phyloP scores from a whole-genome alignment of 176 grass and related monocot species.

The Carex littledalei region DNA sequence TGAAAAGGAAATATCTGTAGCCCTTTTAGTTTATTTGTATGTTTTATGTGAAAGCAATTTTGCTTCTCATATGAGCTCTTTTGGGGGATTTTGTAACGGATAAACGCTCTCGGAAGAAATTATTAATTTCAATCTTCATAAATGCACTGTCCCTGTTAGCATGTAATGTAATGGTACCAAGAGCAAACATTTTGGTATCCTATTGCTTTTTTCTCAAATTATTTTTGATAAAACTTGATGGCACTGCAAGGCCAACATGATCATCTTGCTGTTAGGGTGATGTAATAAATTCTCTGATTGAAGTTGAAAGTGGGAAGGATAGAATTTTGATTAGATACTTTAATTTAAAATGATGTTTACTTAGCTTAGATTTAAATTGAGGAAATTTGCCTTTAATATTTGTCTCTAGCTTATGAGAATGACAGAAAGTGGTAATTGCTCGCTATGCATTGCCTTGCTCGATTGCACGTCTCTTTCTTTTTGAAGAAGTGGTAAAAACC shows the following conservation, averaged over 20 bases:
- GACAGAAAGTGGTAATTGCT: neutral
- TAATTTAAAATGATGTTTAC: neutral
- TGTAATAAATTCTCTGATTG: neutral
- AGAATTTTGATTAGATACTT: neutral
- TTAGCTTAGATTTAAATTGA: neutral
- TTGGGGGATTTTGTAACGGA: neutral
- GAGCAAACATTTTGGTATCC: neutral
- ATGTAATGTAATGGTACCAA: neutral
- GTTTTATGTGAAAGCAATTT: neutral
- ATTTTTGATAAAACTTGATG: neutral
- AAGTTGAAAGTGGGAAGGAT: neutral
- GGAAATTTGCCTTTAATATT: neutral
- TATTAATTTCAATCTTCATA: constrained; percentile 6
- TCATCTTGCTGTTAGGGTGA: neutral
- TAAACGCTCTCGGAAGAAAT: neutral
- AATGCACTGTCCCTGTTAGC: neutral
- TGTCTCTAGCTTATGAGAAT: neutral
- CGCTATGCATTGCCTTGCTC: neutral
- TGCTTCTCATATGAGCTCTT: neutral
- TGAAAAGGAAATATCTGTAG: neutral
- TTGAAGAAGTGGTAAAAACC: no score
- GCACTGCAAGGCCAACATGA: neutral
- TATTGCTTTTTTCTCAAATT: neutral
- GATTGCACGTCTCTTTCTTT: no score
- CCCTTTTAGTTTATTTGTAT: neutral